phyloP scores from a whole-genome alignment of 2,329 filamentous ascomycete genomes.

The Claviceps paspali region DNA sequence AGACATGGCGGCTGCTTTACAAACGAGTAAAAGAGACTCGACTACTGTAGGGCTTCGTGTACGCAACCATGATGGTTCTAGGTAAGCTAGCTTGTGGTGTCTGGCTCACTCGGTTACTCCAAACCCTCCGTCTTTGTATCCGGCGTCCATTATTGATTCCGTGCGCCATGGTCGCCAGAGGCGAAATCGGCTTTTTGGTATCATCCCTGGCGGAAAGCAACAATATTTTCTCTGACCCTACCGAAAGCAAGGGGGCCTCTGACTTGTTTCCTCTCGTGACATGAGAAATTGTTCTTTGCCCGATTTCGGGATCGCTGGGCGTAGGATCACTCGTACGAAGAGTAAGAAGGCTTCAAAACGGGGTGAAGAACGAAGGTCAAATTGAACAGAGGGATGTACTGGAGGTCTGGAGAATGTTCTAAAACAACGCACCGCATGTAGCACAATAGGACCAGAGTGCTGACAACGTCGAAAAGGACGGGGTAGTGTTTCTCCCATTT shows the following conservation, averaged over 20 bases:
- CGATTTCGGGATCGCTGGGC: conserved; percentile 32
- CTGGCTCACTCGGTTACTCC: conserved; percentile 33
- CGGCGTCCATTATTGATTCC: conserved; percentile 49
- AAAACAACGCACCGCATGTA: neutral
- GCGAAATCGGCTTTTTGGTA: conserved; percentile 68
- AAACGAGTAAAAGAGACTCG: neutral
- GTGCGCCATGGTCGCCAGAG: conserved; percentile 58
- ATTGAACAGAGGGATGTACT: conserved; percentile 3
- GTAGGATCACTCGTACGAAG: conserved; percentile 31
- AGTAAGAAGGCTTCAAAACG: conserved; percentile 18
- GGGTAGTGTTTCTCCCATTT: too few relatives aligned
- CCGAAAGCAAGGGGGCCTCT: conserved; percentile 10
- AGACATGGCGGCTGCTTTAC: neutral
- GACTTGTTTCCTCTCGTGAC: conserved; percentile 36
- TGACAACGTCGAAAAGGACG: neutral
- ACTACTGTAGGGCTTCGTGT: conserved; percentile 48
- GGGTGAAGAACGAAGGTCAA: conserved; percentile 1
- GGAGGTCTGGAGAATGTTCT: conserved; percentile 1
- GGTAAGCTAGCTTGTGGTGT: conserved; percentile 44
- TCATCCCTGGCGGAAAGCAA: conserved; percentile 48
- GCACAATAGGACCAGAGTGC: neutral
- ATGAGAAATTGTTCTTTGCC: conserved; percentile 42
- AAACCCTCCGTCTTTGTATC: conserved; percentile 49
- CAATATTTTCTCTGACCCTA: conserved; percentile 20
- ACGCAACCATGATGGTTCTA: conserved; percentile 53